Conservation (phyloP, 129 eudicot species). For the Dittrichia graveolens region DNA sequence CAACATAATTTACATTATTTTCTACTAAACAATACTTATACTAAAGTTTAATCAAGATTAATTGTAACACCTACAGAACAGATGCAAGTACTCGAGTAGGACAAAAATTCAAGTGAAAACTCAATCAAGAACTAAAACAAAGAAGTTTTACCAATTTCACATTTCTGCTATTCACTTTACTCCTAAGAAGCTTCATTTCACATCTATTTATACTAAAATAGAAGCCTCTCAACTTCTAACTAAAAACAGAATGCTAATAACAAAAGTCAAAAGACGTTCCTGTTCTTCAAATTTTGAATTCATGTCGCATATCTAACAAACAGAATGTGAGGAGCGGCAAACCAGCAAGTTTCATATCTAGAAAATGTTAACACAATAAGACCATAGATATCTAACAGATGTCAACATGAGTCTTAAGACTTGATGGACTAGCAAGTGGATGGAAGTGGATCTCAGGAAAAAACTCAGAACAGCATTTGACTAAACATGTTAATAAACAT, state of each 20-base stretch:
- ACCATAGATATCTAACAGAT: neutral
- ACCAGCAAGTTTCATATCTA: slow-evolving; percentile 13
- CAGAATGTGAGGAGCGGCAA: neutral
- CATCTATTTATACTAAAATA: neutral
- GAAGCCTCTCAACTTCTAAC: neutral
- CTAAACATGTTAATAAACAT: neutral
- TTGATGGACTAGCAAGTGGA: neutral
- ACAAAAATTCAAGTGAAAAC: neutral
- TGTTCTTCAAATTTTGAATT: neutral
- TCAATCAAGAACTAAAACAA: neutral
- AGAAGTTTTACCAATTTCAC: neutral
- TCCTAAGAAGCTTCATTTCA: neutral
- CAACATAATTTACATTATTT: too few relatives aligned
- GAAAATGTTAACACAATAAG: neutral
- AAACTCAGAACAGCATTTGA: slow-evolving; percentile 6
- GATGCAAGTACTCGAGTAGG: too few relatives aligned
- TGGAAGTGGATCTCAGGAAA: neutral
- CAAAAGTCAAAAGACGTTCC: neutral
- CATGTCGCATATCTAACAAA: neutral
- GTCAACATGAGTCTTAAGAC: neutral
- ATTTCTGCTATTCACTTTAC: slow-evolving; percentile 1
- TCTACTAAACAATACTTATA: too few relatives aligned
- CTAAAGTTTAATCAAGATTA: too few relatives aligned
- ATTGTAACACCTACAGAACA: too few relatives aligned
- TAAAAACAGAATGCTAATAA: neutral